Base-by-base conservation (phyloP, 129 eudicot genomes). In the Artemisia argyi region DNA sequence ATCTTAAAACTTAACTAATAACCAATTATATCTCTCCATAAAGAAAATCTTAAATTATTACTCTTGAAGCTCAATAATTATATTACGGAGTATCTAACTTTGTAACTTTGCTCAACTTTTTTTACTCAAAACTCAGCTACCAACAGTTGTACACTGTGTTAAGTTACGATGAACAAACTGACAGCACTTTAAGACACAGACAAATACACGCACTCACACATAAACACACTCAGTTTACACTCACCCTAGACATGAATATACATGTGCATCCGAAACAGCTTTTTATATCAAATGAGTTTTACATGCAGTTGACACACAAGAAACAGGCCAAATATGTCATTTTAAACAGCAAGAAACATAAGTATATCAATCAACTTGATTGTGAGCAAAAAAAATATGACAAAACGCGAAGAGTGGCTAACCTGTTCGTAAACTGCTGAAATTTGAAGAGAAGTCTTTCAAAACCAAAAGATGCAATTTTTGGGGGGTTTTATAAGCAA, bases 401-500 rank as follows among this genome's bases (percentile, higher is more conserved):
- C 22, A 13, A 1, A 28, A 26, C 7, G 47, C 15, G 44, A 63
- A 61, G 53, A 24, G 51, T 9, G 42, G 50, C 61, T 52, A 74
- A 83, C 87, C 75, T 50, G 63, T 61, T 75, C 73, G 54, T 47
- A 60, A 54, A 75, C 22, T 60, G 71, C 62, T 69, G 53, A 71
- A 60, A 52, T 73, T 0, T 64, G 79, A 68, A 61, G 67, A 48
- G 65, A 75, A 76, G 46, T 64, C 75, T 73, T 77, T 76, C 72
- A 77, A 73, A 84, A 61, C 74, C 83, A 64, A 73, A 80, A 73
- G 81, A 67, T 50, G 73, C 13, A 74, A 77, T 51, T 55, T 52
- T 78, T 64, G 2, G 44, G 66, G 76, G 79, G 26, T 17, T 59
- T 68, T 54, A 68, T 80, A 80, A 69, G 53, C 73, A 73, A 80